Base-by-base conservation (phyloP, 1,284 basidiomycete genomes). In the Afroboletus lepidellus region DNA sequence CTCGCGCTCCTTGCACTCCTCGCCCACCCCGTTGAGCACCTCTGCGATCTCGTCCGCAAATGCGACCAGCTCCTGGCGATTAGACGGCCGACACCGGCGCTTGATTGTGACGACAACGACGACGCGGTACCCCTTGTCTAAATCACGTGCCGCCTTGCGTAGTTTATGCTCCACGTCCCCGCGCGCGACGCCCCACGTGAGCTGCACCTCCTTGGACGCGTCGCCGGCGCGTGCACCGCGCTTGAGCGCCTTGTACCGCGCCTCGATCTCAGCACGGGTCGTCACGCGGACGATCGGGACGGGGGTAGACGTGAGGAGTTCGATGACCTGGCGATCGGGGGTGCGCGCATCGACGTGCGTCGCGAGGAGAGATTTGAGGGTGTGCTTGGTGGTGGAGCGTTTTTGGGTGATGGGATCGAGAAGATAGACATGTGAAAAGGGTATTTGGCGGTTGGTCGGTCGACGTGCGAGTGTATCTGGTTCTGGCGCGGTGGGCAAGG, bases 91-190 rank as follows among this genome's bases (percentile, higher is more conserved):
- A 54, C 76, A 71, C 4, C 75, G 68, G 18, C 63, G 66, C 70
- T 82, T 88, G 36, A 73, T 70, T 24, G 74, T 69, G 61, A 87
- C 79, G 1, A 81, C 72, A 27, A 92, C 63, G 49, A 78, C 75
- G 51, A 91, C 80, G 13, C 78, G 72, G 37, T 74, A 71, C 2
- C 85, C 85, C 53, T 81, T 80, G 58, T 75, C 77, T 50, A 93
- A 70, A 42, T 85, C 79, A 48, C 78, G 71, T 41, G 74, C 71
- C 11, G 77, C 80, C 64, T 84, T 85, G 54, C 72, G 74, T 33
- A 92, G 58, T 65, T 91, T 92, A 68, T 87, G 85, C 34, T 73
- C 73, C 16, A 87, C 61, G 61, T 93, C 90, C 16, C 75, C 79
- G 21, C 68, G 57, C 9, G 73, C 80, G 23, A 84, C 79, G 9